Evolutionary conservation across 108 stramenopile genomes (phyloP).

Genomic region (Nitzschia sp.): DNA sequence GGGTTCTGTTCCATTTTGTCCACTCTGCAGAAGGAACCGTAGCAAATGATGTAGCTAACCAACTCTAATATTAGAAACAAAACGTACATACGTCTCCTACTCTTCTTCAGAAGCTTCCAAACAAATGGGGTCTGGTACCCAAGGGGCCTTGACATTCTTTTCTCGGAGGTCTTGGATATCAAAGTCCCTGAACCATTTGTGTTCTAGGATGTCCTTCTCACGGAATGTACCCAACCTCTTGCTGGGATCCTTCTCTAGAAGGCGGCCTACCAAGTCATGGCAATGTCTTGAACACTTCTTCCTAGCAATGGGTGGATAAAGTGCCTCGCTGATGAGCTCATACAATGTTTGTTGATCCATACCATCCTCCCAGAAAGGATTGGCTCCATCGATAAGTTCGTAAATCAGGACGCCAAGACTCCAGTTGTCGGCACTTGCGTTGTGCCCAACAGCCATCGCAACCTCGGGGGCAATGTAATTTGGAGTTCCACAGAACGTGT

Average conservation of each 20-base stretch:
- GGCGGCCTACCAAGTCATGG: constrained; percentile 45
- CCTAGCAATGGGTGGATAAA: constrained; percentile 45
- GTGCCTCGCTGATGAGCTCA: constrained; percentile 69
- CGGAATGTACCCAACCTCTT: constrained; percentile 59
- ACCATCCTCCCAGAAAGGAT: constrained; percentile 62
- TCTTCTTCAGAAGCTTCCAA: constrained; percentile 1
- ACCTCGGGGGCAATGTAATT: constrained; percentile 84
- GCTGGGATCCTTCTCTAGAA: constrained; percentile 50
- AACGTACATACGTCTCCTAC: too few species aligned
- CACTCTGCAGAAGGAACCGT: too few species aligned
- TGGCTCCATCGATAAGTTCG: constrained; percentile 75
- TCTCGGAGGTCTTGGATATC: constrained; percentile 62
- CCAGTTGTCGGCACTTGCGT: constrained; percentile 92
- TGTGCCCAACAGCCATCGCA: constrained; percentile 81
- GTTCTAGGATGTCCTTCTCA: constrained; percentile 53
- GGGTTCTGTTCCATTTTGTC: too few species aligned
- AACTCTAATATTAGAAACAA: too few species aligned
- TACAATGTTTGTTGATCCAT: constrained; percentile 77
- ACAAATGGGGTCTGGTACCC: constrained; percentile 56
- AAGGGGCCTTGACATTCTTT: constrained; percentile 83
- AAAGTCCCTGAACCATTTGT: constrained; percentile 74
- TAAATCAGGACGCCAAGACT: constrained; percentile 86
- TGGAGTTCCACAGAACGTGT: constrained; percentile 96
- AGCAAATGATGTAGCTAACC: too few species aligned
- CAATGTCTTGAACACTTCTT: constrained; percentile 26